Evolutionary conservation across 345 rosid species (phyloP), one percentile per base, ranked within the genome.

Genomic region (Brassica rapa): DNA sequence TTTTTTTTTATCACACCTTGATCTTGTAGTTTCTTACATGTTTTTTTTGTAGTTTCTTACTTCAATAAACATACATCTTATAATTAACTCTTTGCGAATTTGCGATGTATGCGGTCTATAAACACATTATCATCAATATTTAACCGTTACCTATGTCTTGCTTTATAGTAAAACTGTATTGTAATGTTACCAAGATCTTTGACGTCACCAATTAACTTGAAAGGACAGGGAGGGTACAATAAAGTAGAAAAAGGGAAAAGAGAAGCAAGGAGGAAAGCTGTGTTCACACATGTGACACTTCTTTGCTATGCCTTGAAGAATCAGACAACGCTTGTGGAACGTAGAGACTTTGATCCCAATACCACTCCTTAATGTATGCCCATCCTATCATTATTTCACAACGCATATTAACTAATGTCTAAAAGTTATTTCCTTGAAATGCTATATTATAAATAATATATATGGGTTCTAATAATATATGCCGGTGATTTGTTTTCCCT

Each of bases 271-370:
- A 60, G 60, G 66, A 75, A 70, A 77, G 75, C 43, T 53, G 76
- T 7, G 66, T 16, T 61, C 49, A 39, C 16, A 25, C 81, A 77
- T 71, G 81, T 77, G 81, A 66, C 75, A 55, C 71, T 37, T 71
- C 66, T 71, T 77, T 77, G 81, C 76, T 77, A 55, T 77, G 81
- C 71, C 81, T 77, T 71, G 66, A 77, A 77, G 76, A 71, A 63
- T 77, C 81, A 77, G 11, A 78, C 76, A 78, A 55, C 4, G 63
- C 59, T 24, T 39, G 67, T 71, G 81, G 77, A 39, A 4, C 9
- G 21, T 30, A 35, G 15, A 59, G 61, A 14, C 77, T 65, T 78
- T 78, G 72, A 65, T 66, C 81, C 77, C 41, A 77, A 70, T 77
- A 62, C 75, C 71, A 70, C 80, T 77, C 75, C 80, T 77, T 70